These are phyloP conservation scores for Trypanosoma lewisi DNA, from an alignment of 208 protist genomes.

Conservation along the genomic window DNA sequence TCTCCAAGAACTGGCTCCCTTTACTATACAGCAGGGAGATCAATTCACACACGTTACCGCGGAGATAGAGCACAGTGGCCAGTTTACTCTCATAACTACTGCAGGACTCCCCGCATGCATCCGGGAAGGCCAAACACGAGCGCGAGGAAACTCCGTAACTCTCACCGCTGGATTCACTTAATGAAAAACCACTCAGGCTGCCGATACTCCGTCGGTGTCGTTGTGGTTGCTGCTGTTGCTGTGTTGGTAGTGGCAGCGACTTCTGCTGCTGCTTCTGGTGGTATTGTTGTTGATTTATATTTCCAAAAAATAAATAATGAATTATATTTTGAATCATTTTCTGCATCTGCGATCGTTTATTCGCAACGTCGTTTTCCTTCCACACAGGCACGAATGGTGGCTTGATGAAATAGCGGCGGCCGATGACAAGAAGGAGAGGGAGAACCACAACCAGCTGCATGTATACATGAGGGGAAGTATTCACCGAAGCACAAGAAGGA, in stretches of 20 bases:
- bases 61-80: slow-evolving; percentile 26
- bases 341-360: slow-evolving; percentile 26
- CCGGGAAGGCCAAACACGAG: too few species aligned
- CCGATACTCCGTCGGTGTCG: too few species aligned
- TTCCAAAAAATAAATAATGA: slow-evolving; percentile 15
- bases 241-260: too few species aligned
- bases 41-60: slow-evolving; percentile 25
- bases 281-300: neutral
- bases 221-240: too few species aligned
- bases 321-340: slow-evolving; percentile 18
- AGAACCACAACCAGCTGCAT: slow-evolving; percentile 22
- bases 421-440: slow-evolving; percentile 17
- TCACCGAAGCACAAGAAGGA: too few species aligned
- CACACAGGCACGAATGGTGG: slow-evolving; percentile 19
- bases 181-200: too few species aligned
- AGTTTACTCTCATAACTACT: too few species aligned
- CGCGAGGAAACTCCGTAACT: too few species aligned
- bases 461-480: too few species aligned
- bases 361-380: slow-evolving; percentile 17
- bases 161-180: too few species aligned
- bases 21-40: slow-evolving; percentile 26
- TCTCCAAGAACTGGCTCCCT: slow-evolving; percentile 25
- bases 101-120: too few species aligned
- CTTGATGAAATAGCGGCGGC: slow-evolving; percentile 22
- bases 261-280: too few species aligned